Percentiles rank a stretch among this genome's conserved stretches.
Conservation (phyloP, 495 filamentous ascomycete species). For the Aspergillus mulundensis region DNA sequence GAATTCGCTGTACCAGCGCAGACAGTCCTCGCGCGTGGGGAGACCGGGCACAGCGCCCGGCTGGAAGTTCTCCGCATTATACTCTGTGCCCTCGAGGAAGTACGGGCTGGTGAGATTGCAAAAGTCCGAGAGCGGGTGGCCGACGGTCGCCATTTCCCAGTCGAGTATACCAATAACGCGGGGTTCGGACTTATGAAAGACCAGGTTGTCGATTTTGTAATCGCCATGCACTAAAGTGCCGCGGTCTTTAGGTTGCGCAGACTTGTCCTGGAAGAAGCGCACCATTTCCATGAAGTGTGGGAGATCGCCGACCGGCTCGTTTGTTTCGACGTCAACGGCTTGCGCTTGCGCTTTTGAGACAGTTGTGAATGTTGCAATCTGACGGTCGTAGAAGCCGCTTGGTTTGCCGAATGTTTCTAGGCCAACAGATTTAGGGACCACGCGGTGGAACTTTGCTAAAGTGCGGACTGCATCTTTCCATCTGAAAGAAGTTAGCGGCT, state of each 20-base stretch:
- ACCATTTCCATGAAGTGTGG: slow-evolving; percentile 79
- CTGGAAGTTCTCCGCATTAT: slow-evolving; percentile 49
- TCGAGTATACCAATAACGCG: slow-evolving; percentile 90
- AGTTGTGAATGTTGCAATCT: slow-evolving; percentile 74
- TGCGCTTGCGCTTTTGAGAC: slow-evolving; percentile 75
- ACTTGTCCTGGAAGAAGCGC: slow-evolving; percentile 63
- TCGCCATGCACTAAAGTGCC: slow-evolving; percentile 86
- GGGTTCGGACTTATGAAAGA: slow-evolving; percentile 86
- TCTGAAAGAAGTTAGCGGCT: slow-evolving; percentile 30
- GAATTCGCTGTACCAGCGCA: slow-evolving; percentile 71
- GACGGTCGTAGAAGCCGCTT: slow-evolving; percentile 78
- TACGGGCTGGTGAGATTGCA: slow-evolving; percentile 75
- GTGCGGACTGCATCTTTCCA: slow-evolving; percentile 83
- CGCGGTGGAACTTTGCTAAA: slow-evolving; percentile 79
- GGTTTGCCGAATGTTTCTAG: slow-evolving; percentile 69
- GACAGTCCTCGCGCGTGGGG: slow-evolving; percentile 64
- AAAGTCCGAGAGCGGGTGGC: slow-evolving; percentile 87
- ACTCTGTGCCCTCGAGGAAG: slow-evolving; percentile 42
- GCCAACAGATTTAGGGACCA: slow-evolving; percentile 61
- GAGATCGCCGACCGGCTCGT: slow-evolving; percentile 71
- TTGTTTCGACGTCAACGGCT: slow-evolving; percentile 69
- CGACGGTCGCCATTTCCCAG: slow-evolving; percentile 97
- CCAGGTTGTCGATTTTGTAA: slow-evolving; percentile 96
- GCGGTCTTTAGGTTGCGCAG: slow-evolving; percentile 69
- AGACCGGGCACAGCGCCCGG: slow-evolving; percentile 64